phyloP scores from a whole-genome alignment of 306 rosid genomes.

The Vigna unguiculata region DNA sequence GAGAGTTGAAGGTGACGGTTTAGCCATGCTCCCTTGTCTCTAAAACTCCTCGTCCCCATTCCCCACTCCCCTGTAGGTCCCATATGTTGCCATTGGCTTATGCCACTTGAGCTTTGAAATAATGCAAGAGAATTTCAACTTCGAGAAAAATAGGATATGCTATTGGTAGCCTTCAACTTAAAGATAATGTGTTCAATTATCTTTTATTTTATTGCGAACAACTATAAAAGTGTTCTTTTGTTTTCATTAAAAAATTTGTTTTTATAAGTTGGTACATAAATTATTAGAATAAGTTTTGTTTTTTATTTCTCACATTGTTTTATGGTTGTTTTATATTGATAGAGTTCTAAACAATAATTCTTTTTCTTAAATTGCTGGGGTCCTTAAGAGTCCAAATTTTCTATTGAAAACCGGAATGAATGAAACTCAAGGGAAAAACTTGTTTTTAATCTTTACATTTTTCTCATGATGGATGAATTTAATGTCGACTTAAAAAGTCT shows the following conservation, averaged over 20 bases:
- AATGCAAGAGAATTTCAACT: constrained; percentile 14
- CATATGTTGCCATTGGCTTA: constrained; percentile 39
- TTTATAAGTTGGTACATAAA: not conserved
- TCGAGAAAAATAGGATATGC: not conserved
- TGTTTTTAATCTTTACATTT: not conserved
- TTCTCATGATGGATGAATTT: not conserved
- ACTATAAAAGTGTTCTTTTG: not conserved
- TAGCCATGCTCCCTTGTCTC: constrained; percentile 79
- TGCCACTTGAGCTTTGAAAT: not conserved
- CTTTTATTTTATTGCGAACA: not conserved
- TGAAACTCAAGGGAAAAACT: not conserved
- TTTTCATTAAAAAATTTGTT: not conserved
- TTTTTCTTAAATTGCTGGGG: not conserved
- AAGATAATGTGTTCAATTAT: not conserved
- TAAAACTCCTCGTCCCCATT: constrained; percentile 48
- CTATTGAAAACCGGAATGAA: not conserved
- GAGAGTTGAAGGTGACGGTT: constrained; percentile 53
- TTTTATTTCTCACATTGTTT: not conserved
- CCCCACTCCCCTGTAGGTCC: constrained; percentile 53
- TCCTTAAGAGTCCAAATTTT: not conserved
- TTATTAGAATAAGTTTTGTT: not conserved
- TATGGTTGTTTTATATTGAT: not conserved
- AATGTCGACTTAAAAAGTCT: too few relatives aligned
- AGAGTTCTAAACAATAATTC: not conserved
- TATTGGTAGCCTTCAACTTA: not conserved